Percentiles rank a stretch among this genome's conserved stretches.
These are phyloP conservation scores for Skeletonema grethae DNA, from an alignment of 108 stramenopile genomes.

Conservation along the genomic window DNA sequence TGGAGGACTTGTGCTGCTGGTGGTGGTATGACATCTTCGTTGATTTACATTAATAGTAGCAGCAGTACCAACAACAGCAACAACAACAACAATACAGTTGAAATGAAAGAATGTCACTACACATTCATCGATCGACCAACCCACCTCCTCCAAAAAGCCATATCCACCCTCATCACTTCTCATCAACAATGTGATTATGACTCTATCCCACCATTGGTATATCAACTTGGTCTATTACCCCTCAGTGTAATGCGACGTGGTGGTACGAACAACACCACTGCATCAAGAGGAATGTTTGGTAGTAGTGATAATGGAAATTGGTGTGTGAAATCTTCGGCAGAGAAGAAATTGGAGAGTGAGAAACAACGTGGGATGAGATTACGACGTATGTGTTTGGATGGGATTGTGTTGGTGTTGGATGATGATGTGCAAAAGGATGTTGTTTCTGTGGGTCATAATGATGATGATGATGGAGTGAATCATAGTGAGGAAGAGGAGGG, in stretches of 20 bases:
- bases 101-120: slow-evolving; percentile 15
- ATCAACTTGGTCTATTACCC: slow-evolving; percentile 43
- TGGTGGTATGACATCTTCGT: neutral
- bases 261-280: neutral
- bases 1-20: slow-evolving; percentile 6
- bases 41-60: no score
- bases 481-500: neutral
- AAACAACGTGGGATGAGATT: slow-evolving; percentile 35
- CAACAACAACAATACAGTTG: neutral
- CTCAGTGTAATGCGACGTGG: neutral
- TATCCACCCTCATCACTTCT: neutral
- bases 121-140: slow-evolving; percentile 33
- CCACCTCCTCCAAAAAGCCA: slow-evolving; percentile 9
- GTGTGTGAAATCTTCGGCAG: neutral
- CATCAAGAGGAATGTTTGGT: no score
- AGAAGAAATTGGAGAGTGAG: slow-evolving; percentile 19
- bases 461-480: neutral
- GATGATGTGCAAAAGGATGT: neutral
- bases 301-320: neutral
- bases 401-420: slow-evolving; percentile 31
- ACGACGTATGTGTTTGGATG: slow-evolving; percentile 31
- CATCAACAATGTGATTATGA: slow-evolving; percentile 12
- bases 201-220: slow-evolving; percentile 45
- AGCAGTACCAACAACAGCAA: neutral
- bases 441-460: neutral